These are phyloP conservation scores for Geopyxis carbonaria DNA, from an alignment of 495 filamentous ascomycete genomes.

Conservation along the genomic window DNA sequence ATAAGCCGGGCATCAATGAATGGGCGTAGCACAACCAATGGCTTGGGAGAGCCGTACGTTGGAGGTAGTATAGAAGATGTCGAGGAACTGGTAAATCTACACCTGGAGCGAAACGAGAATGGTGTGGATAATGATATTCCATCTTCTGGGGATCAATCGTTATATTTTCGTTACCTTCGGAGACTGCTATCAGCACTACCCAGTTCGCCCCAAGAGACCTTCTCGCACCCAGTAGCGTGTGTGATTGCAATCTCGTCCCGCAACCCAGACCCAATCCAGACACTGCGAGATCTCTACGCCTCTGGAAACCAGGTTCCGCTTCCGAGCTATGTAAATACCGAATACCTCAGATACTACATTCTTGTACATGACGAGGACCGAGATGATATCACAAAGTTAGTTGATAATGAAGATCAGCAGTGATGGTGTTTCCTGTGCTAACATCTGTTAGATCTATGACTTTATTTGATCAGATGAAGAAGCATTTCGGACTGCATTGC, in stretches of 20 bases:
- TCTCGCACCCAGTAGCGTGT: constrained; percentile 87
- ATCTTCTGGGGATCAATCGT: neutral
- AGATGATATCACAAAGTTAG: constrained; percentile 79
- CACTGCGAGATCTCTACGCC: constrained; percentile 61
- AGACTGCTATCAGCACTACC: constrained; percentile 64
- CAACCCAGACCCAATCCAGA: constrained; percentile 62
- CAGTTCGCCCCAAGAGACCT: constrained; percentile 71
- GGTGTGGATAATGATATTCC: neutral
- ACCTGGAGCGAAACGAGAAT: constrained; percentile 32
- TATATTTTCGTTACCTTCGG: constrained; percentile 60
- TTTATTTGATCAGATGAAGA: constrained; percentile 93
- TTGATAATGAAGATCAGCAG: no score
- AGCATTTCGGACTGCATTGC: constrained; percentile 88
- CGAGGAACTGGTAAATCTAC: constrained; percentile 41
- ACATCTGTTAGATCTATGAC: constrained; percentile 16
- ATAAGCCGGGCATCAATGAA: constrained; percentile 30
- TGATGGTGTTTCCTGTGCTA: constrained; percentile 3
- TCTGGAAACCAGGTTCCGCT: constrained; percentile 53
- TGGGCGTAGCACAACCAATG: constrained; percentile 22
- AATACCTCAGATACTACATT: constrained; percentile 89
- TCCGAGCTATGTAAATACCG: constrained; percentile 68
- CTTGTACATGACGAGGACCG: constrained; percentile 92
- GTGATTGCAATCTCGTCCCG: constrained; percentile 87
- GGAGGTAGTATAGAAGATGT: constrained; percentile 39
- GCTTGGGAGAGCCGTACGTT: constrained; percentile 10